Base-by-base conservation (phyloP, 352 stramenopile species). In the Phytophthora lateralis region DNA sequence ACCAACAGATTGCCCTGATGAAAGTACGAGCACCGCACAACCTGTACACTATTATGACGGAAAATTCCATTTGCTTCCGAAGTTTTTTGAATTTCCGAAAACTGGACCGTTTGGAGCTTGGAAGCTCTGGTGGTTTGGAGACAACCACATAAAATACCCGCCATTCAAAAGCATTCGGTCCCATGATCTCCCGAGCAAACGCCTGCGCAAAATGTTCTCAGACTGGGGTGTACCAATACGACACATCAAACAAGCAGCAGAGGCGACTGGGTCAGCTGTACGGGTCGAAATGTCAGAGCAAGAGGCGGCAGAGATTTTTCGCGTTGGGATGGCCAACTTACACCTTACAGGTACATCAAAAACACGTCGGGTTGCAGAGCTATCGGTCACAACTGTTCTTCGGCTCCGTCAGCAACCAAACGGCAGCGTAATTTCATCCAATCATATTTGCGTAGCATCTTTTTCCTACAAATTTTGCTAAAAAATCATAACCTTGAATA, bases 81-180 rank as follows among this genome's bases (percentile, higher is more conserved):
- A 57, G 20, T 43, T 17, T 20, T 57, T 21, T 47, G 7, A 57
- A 29, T 57, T 57, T 34, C 49, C 38, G 12, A 32, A 41, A 38
- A 47, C 21, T 35, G 49, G 49, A 3, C 21, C 49, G 20, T 57
- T 57, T 37, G 20, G 34, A 47, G 49, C 49, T 27, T 57, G 35
- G 35, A 57, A 47, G 24, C 29, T 57, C 17, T 45, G 34, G 35
- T 57, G 34, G 49, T 57, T 57, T 37, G 49, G 49, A 17, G 49
- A 57, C 38, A 45, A 38, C 4, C 34, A 45, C 20, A 38, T 37
- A 12, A 41, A 41, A 30, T 57, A 47, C 38, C 34, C 49, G 14
- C 49, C 49, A 5, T 41, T 57, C 18, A 57, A 57, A 41, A 45
- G 34, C 3, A 47, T 57, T 47, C 49, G 34, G 3, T 12, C 37